Percentiles rank a stretch among this genome's conserved stretches.
Evolutionary conservation across 768 basidiomycete genomes (phyloP).

Genomic region (Hypholoma sublateritium): DNA sequence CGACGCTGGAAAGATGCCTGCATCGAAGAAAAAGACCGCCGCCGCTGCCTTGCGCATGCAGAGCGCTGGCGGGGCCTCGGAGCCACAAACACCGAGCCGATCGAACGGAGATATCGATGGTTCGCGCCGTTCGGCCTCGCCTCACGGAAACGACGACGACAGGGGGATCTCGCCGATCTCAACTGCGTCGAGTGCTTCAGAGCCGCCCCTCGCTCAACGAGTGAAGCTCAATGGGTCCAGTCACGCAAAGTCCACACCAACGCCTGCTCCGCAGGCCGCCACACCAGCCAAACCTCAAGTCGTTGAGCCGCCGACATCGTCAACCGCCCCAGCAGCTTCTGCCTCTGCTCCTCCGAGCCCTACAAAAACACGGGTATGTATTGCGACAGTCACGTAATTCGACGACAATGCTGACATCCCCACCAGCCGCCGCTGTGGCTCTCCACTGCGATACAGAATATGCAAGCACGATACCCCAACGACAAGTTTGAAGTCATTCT

Average conservation of each 20-base stretch:
- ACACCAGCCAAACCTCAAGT: slow-evolving; percentile 12
- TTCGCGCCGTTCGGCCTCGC: slow-evolving; percentile 17
- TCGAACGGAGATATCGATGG: slow-evolving; percentile 33
- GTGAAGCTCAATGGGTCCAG: slow-evolving; percentile 52
- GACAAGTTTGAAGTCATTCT: slow-evolving; percentile 82
- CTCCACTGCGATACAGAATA: slow-evolving; percentile 56
- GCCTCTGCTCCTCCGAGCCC: slow-evolving; percentile 24
- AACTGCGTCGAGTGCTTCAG: slow-evolving; percentile 70
- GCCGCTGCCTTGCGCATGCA: slow-evolving; percentile 50
- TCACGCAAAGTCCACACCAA: slow-evolving; percentile 3
- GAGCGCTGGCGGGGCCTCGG: slow-evolving; percentile 38
- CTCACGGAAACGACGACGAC: slow-evolving; percentile 46
- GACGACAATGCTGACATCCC: neutral
- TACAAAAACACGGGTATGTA: slow-evolving; percentile 27
- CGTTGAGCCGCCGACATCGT: slow-evolving; percentile 8
- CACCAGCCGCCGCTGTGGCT: slow-evolving; percentile 70
- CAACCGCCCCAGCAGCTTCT: slow-evolving; percentile 10
- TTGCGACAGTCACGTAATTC: neutral
- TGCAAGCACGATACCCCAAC: slow-evolving; percentile 74
- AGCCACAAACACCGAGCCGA: slow-evolving; percentile 54
- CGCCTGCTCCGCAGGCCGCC: slow-evolving; percentile 7
- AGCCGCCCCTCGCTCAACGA: slow-evolving; percentile 70
- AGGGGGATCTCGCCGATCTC: slow-evolving; percentile 72
- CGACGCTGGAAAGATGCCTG: slow-evolving; percentile 50
- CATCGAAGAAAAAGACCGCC: slow-evolving; percentile 57